Evolutionary conservation across 768 basidiomycete species (phyloP), one percentile per base, ranked within the genome.

Genomic region (Suillus fuscotomentosus): DNA sequence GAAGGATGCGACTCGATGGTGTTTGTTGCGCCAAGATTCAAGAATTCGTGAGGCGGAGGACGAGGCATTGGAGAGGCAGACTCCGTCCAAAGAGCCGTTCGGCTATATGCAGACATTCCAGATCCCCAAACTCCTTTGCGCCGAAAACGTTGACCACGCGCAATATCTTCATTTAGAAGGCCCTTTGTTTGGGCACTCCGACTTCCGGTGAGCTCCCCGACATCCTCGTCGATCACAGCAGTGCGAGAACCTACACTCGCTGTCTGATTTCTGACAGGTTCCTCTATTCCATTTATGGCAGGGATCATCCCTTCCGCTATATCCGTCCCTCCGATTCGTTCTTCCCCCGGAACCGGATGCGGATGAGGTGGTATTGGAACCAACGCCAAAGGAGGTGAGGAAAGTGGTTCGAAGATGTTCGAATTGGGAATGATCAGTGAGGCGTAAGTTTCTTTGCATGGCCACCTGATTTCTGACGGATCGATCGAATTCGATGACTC

Each of bases 261-360:
- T 17, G 1, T 50, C 62, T 1, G 62, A 20, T 10, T 39, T 54
- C 11, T 1, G 4, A 11, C 61, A 62, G n/a, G 36, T 41, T 13
- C 62, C 53, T 34, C 42, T 13, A 63, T 57, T 63, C 62, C 62
- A 59, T 36, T 59, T 63, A 43, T 63, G 62, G 36, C 62, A 63
- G 38, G 50, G 14, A 11, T 62, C 61, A 20, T 27, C 39, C 45
- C 17, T 68, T 47, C 34, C 60, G 0, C 41, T 45, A n/a, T 14
- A 36, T 11, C 65, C 57, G 2, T 66, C 68, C 27, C 50, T 51
- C 50, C 3, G 15, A 51, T 51, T 31, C 7, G 15, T 1, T 31
- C 7, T 51, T 17, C 27, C 50, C 27, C 50, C 27, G 27, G 24
- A 6, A 51, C 15, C 14, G 31, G 50, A 8, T 51, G 50, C 0